phyloP scores from a whole-genome alignment of 176 grass and related monocot genomes.

The Coix lacrymajobi region DNA sequence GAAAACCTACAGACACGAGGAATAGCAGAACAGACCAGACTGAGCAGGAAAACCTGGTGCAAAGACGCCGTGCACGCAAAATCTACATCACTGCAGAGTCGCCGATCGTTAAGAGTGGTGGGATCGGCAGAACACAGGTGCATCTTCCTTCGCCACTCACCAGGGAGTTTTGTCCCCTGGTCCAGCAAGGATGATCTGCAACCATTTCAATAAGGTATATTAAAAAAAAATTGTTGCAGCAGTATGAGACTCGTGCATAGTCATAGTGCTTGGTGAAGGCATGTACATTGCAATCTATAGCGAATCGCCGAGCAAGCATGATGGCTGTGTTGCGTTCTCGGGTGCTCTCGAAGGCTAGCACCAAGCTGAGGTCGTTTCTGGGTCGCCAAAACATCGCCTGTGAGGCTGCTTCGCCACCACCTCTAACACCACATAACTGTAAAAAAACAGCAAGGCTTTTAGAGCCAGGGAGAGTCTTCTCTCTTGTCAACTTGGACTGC shows the following conservation, averaged over 20 bases:
- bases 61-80: constrained; percentile 20
- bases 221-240: background rate
- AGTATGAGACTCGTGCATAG: background rate
- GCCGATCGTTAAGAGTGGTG: background rate
- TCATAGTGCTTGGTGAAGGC: background rate
- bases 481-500: background rate
- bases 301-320: constrained; percentile 77
- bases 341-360: constrained; percentile 58
- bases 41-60: background rate
- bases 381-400: constrained; percentile 65
- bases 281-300: constrained; percentile 83
- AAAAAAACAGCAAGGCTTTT: constrained; percentile 1
- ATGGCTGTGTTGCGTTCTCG: constrained; percentile 74
- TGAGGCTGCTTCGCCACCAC: constrained; percentile 67
- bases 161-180: constrained; percentile 50
- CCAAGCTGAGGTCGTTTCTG: constrained; percentile 50
- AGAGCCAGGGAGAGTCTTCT: background rate
- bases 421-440: constrained; percentile 74
- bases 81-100: constrained; percentile 24
- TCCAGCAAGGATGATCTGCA: constrained; percentile 64
- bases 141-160: constrained; percentile 16
- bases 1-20: background rate
- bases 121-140: background rate
- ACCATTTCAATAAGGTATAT: background rate
- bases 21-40: background rate